Conservation (phyloP, 192 early-diverging fungal genomes). For the Coemansia sp. region DNA sequence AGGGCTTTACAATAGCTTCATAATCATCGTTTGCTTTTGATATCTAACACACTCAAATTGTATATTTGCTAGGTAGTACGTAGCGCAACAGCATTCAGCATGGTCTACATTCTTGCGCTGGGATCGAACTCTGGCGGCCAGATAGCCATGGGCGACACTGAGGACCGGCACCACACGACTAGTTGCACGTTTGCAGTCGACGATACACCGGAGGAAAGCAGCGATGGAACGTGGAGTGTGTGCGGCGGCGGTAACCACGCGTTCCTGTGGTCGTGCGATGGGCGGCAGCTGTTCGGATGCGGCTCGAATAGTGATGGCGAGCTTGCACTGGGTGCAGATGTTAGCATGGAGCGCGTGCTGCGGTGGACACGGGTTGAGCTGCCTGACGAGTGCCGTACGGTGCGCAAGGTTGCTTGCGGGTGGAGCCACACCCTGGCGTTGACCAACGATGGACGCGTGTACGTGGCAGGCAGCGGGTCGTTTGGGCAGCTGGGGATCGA, state of each 20-base stretch:
- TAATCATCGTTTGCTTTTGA: too few relatives aligned
- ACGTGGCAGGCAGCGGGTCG: conserved; percentile 19
- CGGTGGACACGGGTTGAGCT: conserved; percentile 20
- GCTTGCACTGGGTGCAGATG: conserved; percentile 8
- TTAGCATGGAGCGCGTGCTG: background rate
- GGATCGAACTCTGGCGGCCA: conserved; percentile 55
- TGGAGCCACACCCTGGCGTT: conserved; percentile 53
- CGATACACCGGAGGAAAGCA: background rate
- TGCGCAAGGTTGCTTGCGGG: conserved; percentile 35
- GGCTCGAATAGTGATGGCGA: conserved; percentile 45
- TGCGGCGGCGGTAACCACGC: conserved; percentile 53
- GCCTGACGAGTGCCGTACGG: background rate
- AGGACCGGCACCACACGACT: conserved; percentile 27
- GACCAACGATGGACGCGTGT: conserved; percentile 15
- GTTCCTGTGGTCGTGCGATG: conserved; percentile 23
- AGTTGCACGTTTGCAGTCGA: background rate
- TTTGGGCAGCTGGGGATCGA: conserved; percentile 39
- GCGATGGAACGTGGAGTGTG: conserved; percentile 5
- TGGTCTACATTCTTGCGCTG: conserved; percentile 28
- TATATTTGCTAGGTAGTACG: background rate
- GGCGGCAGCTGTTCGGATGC: conserved; percentile 18
- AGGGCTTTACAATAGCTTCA: too few relatives aligned
- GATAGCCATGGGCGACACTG: conserved; percentile 30
- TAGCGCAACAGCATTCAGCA: background rate
- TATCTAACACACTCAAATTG: background rate